These are phyloP conservation scores for Talaromyces piceae DNA, from an alignment of 2,329 filamentous ascomycete genomes.

Conservation along the genomic window DNA sequence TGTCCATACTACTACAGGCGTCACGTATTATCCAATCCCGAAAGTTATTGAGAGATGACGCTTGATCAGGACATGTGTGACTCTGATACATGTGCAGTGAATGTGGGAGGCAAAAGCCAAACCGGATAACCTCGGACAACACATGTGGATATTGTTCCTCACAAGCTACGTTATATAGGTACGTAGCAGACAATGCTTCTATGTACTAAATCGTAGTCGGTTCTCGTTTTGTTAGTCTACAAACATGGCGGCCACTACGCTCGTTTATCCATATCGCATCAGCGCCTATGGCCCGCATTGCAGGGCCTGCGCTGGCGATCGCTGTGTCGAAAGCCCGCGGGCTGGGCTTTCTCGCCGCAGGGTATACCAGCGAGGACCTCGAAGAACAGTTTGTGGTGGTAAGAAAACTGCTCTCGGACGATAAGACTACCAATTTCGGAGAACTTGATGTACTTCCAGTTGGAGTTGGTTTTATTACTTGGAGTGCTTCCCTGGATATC, in stretches of 20 bases:
- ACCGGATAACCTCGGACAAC: neutral
- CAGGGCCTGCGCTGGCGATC: constrained; percentile 49
- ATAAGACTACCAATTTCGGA: constrained; percentile 11
- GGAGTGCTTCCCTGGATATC: constrained; percentile 25
- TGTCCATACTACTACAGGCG: neutral
- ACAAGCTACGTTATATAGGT: neutral
- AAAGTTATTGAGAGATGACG: neutral
- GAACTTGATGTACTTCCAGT: constrained; percentile 23
- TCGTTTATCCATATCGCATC: constrained; percentile 52
- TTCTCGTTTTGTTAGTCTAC: neutral
- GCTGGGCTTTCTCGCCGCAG: constrained; percentile 51
- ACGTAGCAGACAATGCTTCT: neutral
- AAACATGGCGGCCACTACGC: neutral
- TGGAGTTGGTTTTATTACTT: constrained; percentile 35
- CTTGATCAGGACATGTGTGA: neutral
- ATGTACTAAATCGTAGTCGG: neutral
- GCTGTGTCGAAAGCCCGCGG: constrained; percentile 52
- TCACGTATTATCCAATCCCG: neutral
- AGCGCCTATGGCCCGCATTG: constrained; percentile 63
- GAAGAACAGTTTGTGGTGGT: constrained; percentile 24
- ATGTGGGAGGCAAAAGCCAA: neutral
- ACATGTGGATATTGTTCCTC: neutral
- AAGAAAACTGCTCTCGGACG: constrained; percentile 16
- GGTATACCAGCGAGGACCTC: constrained; percentile 37
- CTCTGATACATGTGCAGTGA: neutral